Evolutionary conservation across 768 basidiomycete genomes (phyloP).

Genomic region (Rhizopogon rudus): DNA sequence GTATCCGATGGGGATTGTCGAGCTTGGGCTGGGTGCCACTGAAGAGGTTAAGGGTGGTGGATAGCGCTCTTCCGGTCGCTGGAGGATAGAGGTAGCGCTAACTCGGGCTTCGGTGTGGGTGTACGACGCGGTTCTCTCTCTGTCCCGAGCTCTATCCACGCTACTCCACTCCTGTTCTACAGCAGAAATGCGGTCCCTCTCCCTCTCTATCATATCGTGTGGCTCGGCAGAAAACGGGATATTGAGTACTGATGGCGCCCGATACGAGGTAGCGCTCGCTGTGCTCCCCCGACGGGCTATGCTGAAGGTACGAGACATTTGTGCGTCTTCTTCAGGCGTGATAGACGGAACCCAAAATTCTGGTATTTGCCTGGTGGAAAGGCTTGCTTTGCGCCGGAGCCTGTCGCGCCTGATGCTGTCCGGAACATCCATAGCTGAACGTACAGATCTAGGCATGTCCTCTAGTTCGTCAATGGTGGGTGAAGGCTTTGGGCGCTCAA

Average conservation of each 20-base stretch:
- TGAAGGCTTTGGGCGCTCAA: conserved; percentile 16
- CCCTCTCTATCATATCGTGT: conserved; percentile 19
- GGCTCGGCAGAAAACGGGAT: conserved; percentile 30
- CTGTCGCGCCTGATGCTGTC: conserved; percentile 20
- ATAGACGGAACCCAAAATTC: conserved; percentile 49
- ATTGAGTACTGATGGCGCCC: conserved; percentile 35
- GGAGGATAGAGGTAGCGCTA: neutral
- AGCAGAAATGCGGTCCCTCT: conserved; percentile 19
- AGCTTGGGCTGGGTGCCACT: conserved; percentile 10
- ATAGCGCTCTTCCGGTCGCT: conserved; percentile 15
- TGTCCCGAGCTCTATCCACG: conserved; percentile 19
- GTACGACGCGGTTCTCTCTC: conserved; percentile 11
- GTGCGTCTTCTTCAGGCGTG: conserved; percentile 39
- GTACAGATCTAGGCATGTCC: conserved; percentile 12
- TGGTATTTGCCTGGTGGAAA: conserved; percentile 30
- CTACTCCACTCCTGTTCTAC: conserved; percentile 25
- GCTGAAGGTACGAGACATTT: conserved; percentile 35
- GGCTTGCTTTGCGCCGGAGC: conserved; percentile 29
- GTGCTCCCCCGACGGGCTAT: conserved; percentile 44
- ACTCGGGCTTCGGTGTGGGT: conserved; percentile 19
- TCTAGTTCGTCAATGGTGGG: conserved; percentile 26
- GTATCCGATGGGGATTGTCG: conserved; percentile 6
- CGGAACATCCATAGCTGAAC: conserved; percentile 16
- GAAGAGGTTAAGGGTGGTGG: conserved; percentile 6
- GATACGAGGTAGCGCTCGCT: conserved; percentile 45